Evolutionary conservation across 1,139 yeast species (phyloP), one percentile per base, ranked within the genome.

Genomic region (Hansenula anomala): DNA sequence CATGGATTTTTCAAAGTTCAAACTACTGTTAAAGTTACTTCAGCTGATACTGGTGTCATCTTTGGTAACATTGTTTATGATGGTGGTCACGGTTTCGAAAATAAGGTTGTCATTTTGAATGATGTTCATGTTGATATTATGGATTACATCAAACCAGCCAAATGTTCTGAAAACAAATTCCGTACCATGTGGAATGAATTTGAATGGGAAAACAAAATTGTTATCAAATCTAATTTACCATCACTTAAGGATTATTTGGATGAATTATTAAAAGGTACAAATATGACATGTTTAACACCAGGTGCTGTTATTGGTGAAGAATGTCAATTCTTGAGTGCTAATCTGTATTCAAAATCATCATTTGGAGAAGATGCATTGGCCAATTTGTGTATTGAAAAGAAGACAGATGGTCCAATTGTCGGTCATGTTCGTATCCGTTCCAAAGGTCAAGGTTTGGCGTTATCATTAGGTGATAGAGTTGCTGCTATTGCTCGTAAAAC

Each of bases 171-270:
- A 63, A 78, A 81, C 37, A 84, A 78, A 51, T 94, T 94, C 86
- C 86, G 98, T 56, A 78, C 81, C 55, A 90, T 90, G 97, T 94
- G 99, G 99, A 87, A 89, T 61, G 97, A 90, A 62, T 94, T 94
- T 60, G 99, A 94, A 67, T 94, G 99, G 99, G 99, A 94, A 65
- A 94, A 94, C 68, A 94, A 94, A 69, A 92, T 94, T 56, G 86
- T 92, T 46, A 86, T 94, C 59, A 82, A 85, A 54, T 80, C 95
- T 3, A 72, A 71, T 41, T 72, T 82, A 54, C 65, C 75, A 32
- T 67, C 90, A 2, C 73, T 94, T 58, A 83, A 82, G 58, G 87
- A 78, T 37, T 94, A 88, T 65, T 71, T 94, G 61, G 84, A 81
- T 43, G 82, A 77, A 54, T 69, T 94, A 55, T 71, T 88, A 67